Percentiles rank a stretch among this genome's conserved stretches.
Conservation (phyloP, 768 basidiomycete species). For the Myochromella boudieri region DNA sequence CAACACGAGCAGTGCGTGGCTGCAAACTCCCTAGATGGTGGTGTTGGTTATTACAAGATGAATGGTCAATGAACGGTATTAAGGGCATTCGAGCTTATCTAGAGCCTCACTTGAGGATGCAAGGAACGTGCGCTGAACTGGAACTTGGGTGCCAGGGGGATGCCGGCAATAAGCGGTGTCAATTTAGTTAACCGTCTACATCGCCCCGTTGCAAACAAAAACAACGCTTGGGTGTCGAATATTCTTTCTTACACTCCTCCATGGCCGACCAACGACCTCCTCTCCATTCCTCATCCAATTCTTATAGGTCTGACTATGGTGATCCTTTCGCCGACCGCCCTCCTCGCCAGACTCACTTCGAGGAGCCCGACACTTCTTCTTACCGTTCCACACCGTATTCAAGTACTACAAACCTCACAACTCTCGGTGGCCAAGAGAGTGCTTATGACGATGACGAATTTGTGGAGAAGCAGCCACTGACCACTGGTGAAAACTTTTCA, state of each 20-base stretch:
- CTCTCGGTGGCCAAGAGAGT: conserved; percentile 32
- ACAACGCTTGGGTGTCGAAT: conserved; percentile 22
- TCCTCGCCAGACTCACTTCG: conserved; percentile 61
- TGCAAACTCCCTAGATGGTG: no score
- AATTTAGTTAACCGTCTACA: conserved; percentile 14
- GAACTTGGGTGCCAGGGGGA: conserved; percentile 5
- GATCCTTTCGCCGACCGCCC: conserved; percentile 79
- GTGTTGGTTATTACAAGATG: no score
- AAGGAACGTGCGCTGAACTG: neutral
- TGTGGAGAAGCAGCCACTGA: conserved; percentile 77
- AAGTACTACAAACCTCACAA: conserved; percentile 57
- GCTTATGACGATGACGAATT: conserved; percentile 72
- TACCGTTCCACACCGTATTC: conserved; percentile 34
- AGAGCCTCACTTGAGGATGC: no score
- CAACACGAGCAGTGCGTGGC: no score
- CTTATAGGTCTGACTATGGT: conserved; percentile 33
- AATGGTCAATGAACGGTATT: no score
- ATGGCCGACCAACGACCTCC: conserved; percentile 42
- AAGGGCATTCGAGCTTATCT: no score
- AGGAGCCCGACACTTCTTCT: conserved; percentile 51
- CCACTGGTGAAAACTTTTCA: conserved; percentile 49
- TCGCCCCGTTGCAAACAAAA: conserved; percentile 24
- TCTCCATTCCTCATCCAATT: conserved; percentile 31
- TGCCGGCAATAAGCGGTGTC: conserved; percentile 15
- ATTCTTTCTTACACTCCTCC: conserved; percentile 15